Evolutionary conservation across 2,329 filamentous ascomycete genomes (phyloP), one percentile per base, ranked within the genome.

Genomic region (Xylaria sp.): DNA sequence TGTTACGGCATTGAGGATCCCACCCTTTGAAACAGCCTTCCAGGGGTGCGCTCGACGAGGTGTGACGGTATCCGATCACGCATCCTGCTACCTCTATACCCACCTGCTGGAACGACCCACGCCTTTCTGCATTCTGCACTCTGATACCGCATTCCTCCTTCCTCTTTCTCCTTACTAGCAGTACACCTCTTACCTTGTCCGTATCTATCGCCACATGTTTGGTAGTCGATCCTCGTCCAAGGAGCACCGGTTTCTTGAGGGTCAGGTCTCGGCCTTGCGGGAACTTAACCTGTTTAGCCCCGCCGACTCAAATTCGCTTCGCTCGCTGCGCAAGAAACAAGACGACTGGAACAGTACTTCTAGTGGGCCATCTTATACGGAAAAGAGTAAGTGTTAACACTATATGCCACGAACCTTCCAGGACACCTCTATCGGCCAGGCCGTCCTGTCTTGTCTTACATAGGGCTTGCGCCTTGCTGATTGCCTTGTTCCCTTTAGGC

Each of bases 241-340:
- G 73, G 81, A 83, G 61, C 79, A 82, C 73, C 78, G 78, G 68
- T 75, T 75, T 68, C 78, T 78, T 70, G 79, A 81, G 68, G 72
- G 76, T 69, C 80, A 80, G 72, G 71, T 79, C 66, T 78, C 79
- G 61, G 75, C 76, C 60, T 73, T 83, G 59, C 78, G 78, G 69
- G 82, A 83, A 28, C 75, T 82, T 64, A 81, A 79, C 62, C 72
- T 78, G 64, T 84, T 79, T 39, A 84, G 92, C 52, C 71, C 73
- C 55, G 74, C 73, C 54, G 77, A 79, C 64, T 77, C 76, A 54
- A 75, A 77, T 48, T 78, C 78, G 57, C 62, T 78, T 33, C 77
- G 77, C 69, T 78, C 77, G 58, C 62, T 70, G 51, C 72, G 72
- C 57, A 77, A 73, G 70, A 75, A 74, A 67, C 74, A 75, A 46